A percentile compares a stretch with the other conserved stretches of the same genome.
Evolutionary conservation across 495 filamentous ascomycete species (phyloP).

Genomic region (Astrocystis sublimbata): DNA sequence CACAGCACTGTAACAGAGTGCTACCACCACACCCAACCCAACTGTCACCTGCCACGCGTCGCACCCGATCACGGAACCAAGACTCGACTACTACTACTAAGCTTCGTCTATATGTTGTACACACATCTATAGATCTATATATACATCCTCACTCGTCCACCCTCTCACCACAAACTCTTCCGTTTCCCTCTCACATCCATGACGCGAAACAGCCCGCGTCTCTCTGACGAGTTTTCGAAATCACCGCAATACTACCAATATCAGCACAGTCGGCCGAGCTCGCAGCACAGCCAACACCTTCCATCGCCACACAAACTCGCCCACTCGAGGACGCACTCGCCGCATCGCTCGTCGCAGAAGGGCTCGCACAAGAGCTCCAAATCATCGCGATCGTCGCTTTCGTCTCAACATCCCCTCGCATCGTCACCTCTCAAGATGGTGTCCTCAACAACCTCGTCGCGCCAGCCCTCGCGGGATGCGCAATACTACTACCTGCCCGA

Average conservation of each 20-base stretch:
- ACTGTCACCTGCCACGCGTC: slow-evolving; percentile 20
- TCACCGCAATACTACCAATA: slow-evolving; percentile 12
- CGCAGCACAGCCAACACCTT: slow-evolving; percentile 24
- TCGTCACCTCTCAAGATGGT: slow-evolving; percentile 39
- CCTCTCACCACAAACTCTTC: not conserved
- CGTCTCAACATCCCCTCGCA: slow-evolving; percentile 18
- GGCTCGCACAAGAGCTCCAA: slow-evolving; percentile 19
- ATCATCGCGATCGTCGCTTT: slow-evolving; percentile 15
- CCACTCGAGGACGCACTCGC: slow-evolving; percentile 20
- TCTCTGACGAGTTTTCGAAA: slow-evolving; percentile 32
- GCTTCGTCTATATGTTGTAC: not conserved
- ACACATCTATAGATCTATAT: not conserved
- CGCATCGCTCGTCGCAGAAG: slow-evolving; percentile 18
- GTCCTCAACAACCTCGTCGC: slow-evolving; percentile 27
- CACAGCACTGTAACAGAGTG: too few relatives aligned
- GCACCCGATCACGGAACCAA: not conserved
- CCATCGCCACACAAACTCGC: slow-evolving; percentile 18
- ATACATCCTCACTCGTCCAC: not conserved
- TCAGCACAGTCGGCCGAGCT: slow-evolving; percentile 19
- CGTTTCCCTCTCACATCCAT: slow-evolving; percentile 14
- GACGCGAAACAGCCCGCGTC: slow-evolving; percentile 32
- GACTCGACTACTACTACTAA: not conserved
- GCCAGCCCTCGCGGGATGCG: slow-evolving; percentile 23
- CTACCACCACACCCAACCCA: not conserved
- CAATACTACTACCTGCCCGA: slow-evolving; percentile 45